Evolutionary conservation across 2,329 filamentous ascomycete species (phyloP).

Genomic region (Neocucurbitaria cava): DNA sequence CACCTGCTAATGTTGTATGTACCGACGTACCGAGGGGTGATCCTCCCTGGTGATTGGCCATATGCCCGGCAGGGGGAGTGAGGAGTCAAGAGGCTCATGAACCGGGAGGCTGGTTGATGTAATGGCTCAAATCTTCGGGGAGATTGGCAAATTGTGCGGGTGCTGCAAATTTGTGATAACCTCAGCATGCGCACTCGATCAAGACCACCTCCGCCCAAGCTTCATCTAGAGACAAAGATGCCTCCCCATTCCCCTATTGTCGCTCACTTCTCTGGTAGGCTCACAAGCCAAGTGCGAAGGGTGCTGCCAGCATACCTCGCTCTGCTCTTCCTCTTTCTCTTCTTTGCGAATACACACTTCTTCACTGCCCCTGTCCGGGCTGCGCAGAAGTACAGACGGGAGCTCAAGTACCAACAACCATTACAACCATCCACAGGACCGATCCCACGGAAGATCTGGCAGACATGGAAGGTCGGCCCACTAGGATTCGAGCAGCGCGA

Average conservation of each 20-base stretch:
- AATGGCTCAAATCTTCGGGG: slow-evolving; percentile 15
- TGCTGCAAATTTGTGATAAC: slow-evolving; percentile 35
- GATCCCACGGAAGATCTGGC: slow-evolving; percentile 76
- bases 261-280: slow-evolving; percentile 40
- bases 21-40: slow-evolving; percentile 17
- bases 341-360: slow-evolving; percentile 43
- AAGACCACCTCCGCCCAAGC: slow-evolving; percentile 43
- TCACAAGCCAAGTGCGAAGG: slow-evolving; percentile 45
- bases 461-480: slow-evolving; percentile 76
- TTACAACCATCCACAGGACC: slow-evolving; percentile 30
- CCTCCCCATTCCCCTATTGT: slow-evolving; percentile 42
- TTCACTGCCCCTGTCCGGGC: slow-evolving; percentile 44
- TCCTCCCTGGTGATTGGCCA: slow-evolving; percentile 8
- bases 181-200: slow-evolving; percentile 44
- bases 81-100: slow-evolving; percentile 12
- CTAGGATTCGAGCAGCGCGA: slow-evolving; percentile 71
- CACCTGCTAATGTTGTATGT: slow-evolving; percentile 1
- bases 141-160: slow-evolving; percentile 16
- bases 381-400: slow-evolving; percentile 42
- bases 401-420: slow-evolving; percentile 44
- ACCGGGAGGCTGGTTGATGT: slow-evolving; percentile 19
- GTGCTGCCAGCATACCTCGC: slow-evolving; percentile 43
- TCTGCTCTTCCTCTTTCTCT: slow-evolving; percentile 38
- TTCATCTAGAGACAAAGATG: slow-evolving; percentile 42
- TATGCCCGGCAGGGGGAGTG: slow-evolving; percentile 1